Base-by-base conservation (phyloP, 2,329 filamentous ascomycete genomes). In the Penicillium sp. region DNA sequence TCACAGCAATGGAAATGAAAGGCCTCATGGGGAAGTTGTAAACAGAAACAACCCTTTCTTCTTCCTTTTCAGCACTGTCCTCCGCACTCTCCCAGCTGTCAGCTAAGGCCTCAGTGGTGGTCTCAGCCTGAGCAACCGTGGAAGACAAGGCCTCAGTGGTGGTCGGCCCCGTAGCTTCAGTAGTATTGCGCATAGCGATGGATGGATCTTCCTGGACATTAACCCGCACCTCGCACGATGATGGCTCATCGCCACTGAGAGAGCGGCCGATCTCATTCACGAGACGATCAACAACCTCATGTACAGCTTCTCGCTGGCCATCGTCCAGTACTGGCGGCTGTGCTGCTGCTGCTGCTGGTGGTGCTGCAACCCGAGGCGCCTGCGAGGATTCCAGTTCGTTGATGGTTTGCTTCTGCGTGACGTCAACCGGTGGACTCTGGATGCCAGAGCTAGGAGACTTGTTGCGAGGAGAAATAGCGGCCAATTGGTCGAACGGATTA, bases 1-100 rank as follows among this genome's bases (percentile, higher is more conserved):
- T 75, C 64, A 97, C 83, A 11, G 84, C 86, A 68, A 99, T 94
- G 18, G 92, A 89, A 61, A 96, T 92, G 81, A 95, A 99, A 4
- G 94, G 94, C 73, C 89, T 90, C 87, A 99, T 91, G 14, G 94
- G 94, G 72, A 99, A 96, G 73, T 96, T 96, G 78, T 90, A 94
- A 43, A 97, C 92, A 69, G 84, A 87, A 61, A 96, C 85, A 26
- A 85, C 81, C 42, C 80, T 77, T 4, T 83, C 74, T 47, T 84
- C 81, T 55, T 86, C 85, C 62, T 88, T 85, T 70, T 91, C 88
- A 32, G 84, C 82, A 43, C 68, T 67, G 51, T 84, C 84, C 65
- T 92, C 90, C 4, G 88, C 90, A 60, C 87, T 95, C 78, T 96
- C 91, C 91, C 91, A 96, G 74, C 87, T 92, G 61, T 96, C 91